phyloP scores from a whole-genome alignment of 1,284 basidiomycete species.

The Sporisorium exsertum region DNA sequence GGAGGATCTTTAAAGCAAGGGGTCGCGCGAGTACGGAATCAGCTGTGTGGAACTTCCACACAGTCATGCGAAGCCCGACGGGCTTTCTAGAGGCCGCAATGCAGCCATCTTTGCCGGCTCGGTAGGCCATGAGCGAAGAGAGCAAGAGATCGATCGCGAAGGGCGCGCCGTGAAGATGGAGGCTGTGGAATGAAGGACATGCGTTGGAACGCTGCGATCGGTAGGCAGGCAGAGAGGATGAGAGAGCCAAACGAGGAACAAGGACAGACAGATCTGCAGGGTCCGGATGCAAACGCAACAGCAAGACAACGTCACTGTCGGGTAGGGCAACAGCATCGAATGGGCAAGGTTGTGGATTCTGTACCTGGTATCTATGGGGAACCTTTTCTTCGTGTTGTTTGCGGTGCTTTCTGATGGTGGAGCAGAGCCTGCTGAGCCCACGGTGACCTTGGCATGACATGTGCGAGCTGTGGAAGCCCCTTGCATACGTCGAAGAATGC shows the following conservation, averaged over 20 bases:
- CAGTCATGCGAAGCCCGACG: slow-evolving; percentile 9
- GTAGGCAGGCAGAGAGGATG: background rate
- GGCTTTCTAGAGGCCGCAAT: background rate
- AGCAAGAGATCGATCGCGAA: background rate
- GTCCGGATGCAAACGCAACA: slow-evolving; percentile 9
- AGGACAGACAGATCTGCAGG: slow-evolving; percentile 11
- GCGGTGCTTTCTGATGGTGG: background rate
- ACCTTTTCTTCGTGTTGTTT: background rate
- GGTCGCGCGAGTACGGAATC: slow-evolving; percentile 8
- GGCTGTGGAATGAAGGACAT: slow-evolving; percentile 1
- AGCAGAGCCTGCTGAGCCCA: background rate
- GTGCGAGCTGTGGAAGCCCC: slow-evolving; percentile 20
- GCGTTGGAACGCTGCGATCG: background rate
- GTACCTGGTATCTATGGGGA: no score
- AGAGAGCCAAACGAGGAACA: background rate
- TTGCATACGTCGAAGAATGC: slow-evolving; percentile 55
- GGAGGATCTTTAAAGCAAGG: slow-evolving; percentile 41
- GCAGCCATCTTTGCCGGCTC: background rate
- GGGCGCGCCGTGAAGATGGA: background rate
- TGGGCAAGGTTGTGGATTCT: background rate
- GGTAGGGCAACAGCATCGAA: background rate
- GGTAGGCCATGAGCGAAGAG: background rate
- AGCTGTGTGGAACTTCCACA: slow-evolving; percentile 3
- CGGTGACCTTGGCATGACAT: slow-evolving; percentile 4
- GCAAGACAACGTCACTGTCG: background rate